Percentiles rank a stretch among this genome's conserved stretches.
Conservation (phyloP, 2,329 filamentous ascomycete genomes). For the Aspergillus tamarii region DNA sequence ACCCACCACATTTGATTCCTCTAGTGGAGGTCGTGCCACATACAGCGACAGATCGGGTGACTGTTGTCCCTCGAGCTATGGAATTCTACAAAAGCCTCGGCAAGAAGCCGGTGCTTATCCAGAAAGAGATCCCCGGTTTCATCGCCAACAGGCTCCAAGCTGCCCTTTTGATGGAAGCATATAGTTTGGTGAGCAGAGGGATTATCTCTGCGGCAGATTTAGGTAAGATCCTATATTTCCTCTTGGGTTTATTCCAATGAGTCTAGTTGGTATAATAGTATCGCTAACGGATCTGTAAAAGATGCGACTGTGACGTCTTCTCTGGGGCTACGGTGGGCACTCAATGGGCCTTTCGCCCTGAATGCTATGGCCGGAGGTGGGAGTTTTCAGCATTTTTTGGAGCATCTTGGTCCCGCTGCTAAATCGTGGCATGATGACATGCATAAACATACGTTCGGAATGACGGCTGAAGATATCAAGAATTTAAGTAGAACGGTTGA, state of each 20-base stretch:
- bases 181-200: slow-evolving; percentile 38
- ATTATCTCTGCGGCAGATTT: slow-evolving; percentile 27
- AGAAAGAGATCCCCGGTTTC: slow-evolving; percentile 48
- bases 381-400: slow-evolving; percentile 21
- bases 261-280: not conserved
- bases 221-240: slow-evolving; percentile 8
- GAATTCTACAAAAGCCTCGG: slow-evolving; percentile 46
- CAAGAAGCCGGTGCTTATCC: slow-evolving; percentile 45
- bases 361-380: slow-evolving; percentile 21
- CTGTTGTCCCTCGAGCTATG: not conserved
- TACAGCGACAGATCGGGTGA: not conserved
- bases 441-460: slow-evolving; percentile 13
- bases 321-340: slow-evolving; percentile 21
- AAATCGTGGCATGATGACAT: slow-evolving; percentile 21
- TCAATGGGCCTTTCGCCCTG: slow-evolving; percentile 20
- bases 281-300: not conserved
- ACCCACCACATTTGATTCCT: slow-evolving; percentile 18
- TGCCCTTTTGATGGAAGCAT: slow-evolving; percentile 42
- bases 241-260: not conserved
- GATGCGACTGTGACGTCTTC: slow-evolving; percentile 21
- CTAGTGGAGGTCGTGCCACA: slow-evolving; percentile 19
- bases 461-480: not conserved
- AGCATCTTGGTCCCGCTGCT: slow-evolving; percentile 19
- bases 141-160: slow-evolving; percentile 52
- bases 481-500: not conserved